phyloP scores from a whole-genome alignment of 2,329 filamentous ascomycete genomes.

The Fonsecaea nubica region DNA sequence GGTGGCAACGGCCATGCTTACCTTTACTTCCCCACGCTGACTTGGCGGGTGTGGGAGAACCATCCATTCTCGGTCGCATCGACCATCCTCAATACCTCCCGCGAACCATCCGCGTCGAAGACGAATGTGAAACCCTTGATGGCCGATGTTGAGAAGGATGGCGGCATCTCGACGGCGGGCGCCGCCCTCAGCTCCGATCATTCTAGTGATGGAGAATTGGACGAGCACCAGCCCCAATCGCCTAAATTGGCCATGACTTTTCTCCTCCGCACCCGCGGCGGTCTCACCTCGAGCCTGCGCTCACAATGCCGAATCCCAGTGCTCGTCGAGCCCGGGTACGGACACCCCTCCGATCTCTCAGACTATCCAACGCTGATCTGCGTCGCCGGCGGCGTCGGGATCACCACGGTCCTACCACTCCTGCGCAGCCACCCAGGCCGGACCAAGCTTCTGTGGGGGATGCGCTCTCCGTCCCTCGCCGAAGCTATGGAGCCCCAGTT shows the following conservation, averaged over 20 bases:
- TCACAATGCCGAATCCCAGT: constrained; percentile 40
- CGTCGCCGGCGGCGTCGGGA: constrained; percentile 58
- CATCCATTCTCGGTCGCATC: constrained; percentile 47
- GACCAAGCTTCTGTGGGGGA: constrained; percentile 11
- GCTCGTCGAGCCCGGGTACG: constrained; percentile 18
- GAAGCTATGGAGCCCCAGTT: constrained; percentile 42
- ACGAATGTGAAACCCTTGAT: neutral
- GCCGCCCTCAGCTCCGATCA: neutral
- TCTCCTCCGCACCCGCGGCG: constrained; percentile 31
- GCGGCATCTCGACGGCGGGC: neutral
- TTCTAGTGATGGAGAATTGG: neutral
- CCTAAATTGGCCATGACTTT: constrained; percentile 10
- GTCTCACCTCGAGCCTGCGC: constrained; percentile 47
- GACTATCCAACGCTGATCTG: constrained; percentile 46
- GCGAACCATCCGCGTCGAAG: neutral
- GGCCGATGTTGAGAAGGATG: constrained; percentile 1
- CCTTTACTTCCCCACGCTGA: constrained; percentile 28
- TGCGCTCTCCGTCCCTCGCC: constrained; percentile 39
- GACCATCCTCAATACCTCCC: neutral
- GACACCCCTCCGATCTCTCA: neutral
- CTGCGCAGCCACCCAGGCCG: constrained; percentile 44
- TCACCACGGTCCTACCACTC: constrained; percentile 52
- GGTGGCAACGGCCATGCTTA: constrained; percentile 25
- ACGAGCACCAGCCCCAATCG: neutral
- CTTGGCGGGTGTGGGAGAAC: constrained; percentile 47